Percentiles rank a stretch among this genome's conserved stretches.
Evolutionary conservation across 2,329 filamentous ascomycete genomes (phyloP).

Genomic region (Zymoseptoria pseudotritici): DNA sequence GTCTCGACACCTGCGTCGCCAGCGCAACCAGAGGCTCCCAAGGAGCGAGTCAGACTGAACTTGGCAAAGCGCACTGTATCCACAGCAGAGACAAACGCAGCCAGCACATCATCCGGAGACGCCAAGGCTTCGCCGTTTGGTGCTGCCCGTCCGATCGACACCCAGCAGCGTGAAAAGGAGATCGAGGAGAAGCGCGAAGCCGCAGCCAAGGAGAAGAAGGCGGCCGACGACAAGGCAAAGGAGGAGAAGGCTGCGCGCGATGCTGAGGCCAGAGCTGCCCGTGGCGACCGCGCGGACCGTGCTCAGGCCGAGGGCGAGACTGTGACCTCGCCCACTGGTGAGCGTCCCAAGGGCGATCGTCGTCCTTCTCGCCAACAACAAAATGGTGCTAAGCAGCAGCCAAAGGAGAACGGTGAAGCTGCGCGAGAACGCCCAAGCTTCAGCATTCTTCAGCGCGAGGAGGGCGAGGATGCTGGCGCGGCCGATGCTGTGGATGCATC

Average conservation of each 20-base stretch:
- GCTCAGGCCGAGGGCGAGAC: constrained; percentile 28
- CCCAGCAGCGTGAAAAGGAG: constrained; percentile 76
- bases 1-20: constrained; percentile 70
- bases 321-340: constrained; percentile 39
- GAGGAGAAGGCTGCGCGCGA: constrained; percentile 56
- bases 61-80: constrained; percentile 86
- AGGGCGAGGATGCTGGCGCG: constrained; percentile 24
- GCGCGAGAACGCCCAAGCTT: constrained; percentile 26
- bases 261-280: constrained; percentile 51
- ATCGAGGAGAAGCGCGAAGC: constrained; percentile 81
- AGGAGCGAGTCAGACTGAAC: constrained; percentile 72
- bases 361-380: constrained; percentile 22
- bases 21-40: constrained; percentile 50
- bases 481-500: constrained; percentile 38
- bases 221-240: constrained; percentile 78
- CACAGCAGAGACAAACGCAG: constrained; percentile 52
- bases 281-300: constrained; percentile 25
- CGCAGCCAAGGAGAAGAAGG: constrained; percentile 71
- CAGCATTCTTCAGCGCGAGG: constrained; percentile 43
- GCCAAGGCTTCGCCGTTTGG: constrained; percentile 90
- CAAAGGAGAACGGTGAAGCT: constrained; percentile 31
- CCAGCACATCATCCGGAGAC: constrained; percentile 41
- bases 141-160: constrained; percentile 88
- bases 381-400: constrained; percentile 26
- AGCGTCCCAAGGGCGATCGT: constrained; percentile 21